phyloP scores from a whole-genome alignment of 306 rosid genomes.

The Inga oerstediana region DNA sequence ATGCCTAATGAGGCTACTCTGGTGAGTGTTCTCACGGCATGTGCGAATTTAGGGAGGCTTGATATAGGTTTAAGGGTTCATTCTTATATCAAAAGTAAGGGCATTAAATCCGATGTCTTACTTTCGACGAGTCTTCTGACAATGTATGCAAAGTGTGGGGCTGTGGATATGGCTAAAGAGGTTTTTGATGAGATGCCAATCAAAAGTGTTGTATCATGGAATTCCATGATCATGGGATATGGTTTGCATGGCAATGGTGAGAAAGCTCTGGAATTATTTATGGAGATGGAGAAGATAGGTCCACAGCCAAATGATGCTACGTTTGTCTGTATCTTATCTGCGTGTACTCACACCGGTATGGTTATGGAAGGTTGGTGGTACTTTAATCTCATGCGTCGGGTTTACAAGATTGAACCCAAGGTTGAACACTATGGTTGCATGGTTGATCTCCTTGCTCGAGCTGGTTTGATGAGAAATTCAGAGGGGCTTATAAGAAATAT shows the following conservation, averaged over 20 bases:
- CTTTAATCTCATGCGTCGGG: slow-evolving; percentile 57
- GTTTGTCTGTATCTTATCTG: slow-evolving; percentile 62
- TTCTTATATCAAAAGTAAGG: slow-evolving; percentile 44
- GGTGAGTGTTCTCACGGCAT: slow-evolving; percentile 63
- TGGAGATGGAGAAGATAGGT: slow-evolving; percentile 59
- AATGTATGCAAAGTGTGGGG: slow-evolving; percentile 72
- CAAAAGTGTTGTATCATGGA: slow-evolving; percentile 67
- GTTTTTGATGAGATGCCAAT: slow-evolving; percentile 62
- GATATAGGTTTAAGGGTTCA: slow-evolving; percentile 55
- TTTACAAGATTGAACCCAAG: slow-evolving; percentile 68
- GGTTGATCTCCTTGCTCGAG: slow-evolving; percentile 75
- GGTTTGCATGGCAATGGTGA: slow-evolving; percentile 62
- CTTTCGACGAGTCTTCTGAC: slow-evolving; percentile 64
- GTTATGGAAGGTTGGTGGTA: slow-evolving; percentile 79
- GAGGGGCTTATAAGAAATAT: slow-evolving; percentile 54
- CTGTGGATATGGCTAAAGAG: slow-evolving; percentile 56
- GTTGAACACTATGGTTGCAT: slow-evolving; percentile 75
- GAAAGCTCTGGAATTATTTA: slow-evolving; percentile 52
- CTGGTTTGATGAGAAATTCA: slow-evolving; percentile 58
- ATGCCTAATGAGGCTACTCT: slow-evolving; percentile 70
- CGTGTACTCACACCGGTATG: slow-evolving; percentile 65
- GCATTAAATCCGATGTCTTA: slow-evolving; percentile 52
- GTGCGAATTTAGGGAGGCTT: slow-evolving; percentile 65
- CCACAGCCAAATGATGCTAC: slow-evolving; percentile 58
- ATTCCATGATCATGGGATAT: slow-evolving; percentile 71